A percentile compares a stretch with the other conserved stretches of the same genome.
Evolutionary conservation across 805 yeast genomes (phyloP).

Genomic region (Metschnikowia gruessii): DNA sequence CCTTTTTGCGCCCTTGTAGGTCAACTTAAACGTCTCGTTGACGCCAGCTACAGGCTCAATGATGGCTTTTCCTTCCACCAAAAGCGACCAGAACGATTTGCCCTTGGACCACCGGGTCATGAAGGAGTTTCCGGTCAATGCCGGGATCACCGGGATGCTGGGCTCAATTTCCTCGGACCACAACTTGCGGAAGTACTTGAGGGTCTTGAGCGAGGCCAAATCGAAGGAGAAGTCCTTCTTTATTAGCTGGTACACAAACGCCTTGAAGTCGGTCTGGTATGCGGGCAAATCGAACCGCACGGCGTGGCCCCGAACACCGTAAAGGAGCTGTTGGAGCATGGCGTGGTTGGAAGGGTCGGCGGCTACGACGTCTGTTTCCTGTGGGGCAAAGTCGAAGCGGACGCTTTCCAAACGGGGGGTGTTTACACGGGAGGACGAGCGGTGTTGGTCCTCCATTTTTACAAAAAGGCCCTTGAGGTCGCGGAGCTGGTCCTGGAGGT

Average conservation of each 20-base stretch:
- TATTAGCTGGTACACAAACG: conserved; percentile 34
- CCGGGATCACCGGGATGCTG: conserved; percentile 32
- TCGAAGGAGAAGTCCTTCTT: conserved; percentile 37
- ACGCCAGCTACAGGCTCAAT: conserved; percentile 86
- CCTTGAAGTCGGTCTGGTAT: conserved; percentile 44
- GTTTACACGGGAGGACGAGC: conserved; percentile 10
- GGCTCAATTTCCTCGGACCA: conserved; percentile 74
- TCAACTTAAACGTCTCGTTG: conserved; percentile 65
- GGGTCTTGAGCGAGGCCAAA: conserved; percentile 42
- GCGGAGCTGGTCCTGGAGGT: conserved; percentile 62
- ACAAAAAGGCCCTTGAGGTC: conserved; percentile 62
- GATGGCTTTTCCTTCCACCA: conserved; percentile 76
- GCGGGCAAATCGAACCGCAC: conserved; percentile 45
- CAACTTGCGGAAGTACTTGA: conserved; percentile 60
- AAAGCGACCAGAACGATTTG: conserved; percentile 54
- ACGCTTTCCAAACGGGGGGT: conserved; percentile 17
- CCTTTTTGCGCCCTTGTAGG: conserved; percentile 25
- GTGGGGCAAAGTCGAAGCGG: background rate
- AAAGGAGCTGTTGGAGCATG: conserved; percentile 26
- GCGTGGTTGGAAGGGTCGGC: conserved; percentile 6
- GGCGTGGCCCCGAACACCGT: conserved; percentile 35
- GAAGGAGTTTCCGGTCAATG: conserved; percentile 46
- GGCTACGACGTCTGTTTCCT: background rate
- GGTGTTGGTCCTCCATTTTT: conserved; percentile 46
- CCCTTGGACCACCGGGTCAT: conserved; percentile 44